These are phyloP conservation scores for Periglandula ipomoeae DNA, from an alignment of 2,329 filamentous ascomycete species.

Conservation along the genomic window DNA sequence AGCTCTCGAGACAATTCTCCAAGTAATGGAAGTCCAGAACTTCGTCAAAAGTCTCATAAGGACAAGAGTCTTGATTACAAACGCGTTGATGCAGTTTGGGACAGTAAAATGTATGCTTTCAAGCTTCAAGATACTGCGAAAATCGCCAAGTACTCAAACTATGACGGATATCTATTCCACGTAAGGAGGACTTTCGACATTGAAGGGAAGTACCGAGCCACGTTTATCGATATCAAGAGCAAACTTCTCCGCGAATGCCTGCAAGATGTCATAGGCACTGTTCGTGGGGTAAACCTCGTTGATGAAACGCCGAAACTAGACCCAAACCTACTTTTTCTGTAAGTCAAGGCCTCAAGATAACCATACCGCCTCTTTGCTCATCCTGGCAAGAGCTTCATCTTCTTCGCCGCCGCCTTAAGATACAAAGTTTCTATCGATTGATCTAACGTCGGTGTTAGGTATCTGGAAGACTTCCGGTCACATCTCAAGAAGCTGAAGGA, in stretches of 20 bases:
- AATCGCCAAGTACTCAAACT: conserved; percentile 39
- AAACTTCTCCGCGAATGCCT: conserved; percentile 62
- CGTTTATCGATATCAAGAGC: conserved; percentile 77
- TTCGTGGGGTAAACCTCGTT: conserved; percentile 59
- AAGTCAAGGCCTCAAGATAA: conserved; percentile 14
- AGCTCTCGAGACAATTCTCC: neutral
- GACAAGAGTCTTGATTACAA: conserved; percentile 32
- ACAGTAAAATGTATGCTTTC: conserved; percentile 38
- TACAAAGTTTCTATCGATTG: neutral
- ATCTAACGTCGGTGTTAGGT: conserved; percentile 26
- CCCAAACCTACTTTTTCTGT: conserved; percentile 62
- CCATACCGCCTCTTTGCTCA: neutral
- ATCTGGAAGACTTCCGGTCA: conserved; percentile 66
- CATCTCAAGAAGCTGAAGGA: conserved; percentile 56
- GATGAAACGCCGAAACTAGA: conserved; percentile 68
- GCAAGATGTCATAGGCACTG: conserved; percentile 27
- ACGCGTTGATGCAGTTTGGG: conserved; percentile 47
- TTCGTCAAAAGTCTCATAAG: conserved; percentile 9
- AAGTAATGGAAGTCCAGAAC: neutral
- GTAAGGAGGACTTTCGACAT: conserved; percentile 75
- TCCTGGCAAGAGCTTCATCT: too few species aligned
- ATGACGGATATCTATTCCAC: conserved; percentile 74
- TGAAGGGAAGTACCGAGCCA: conserved; percentile 68
- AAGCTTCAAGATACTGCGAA: conserved; percentile 47
- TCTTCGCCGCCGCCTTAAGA: neutral